A percentile compares a stretch with the other conserved stretches of the same genome.
phyloP scores from a whole-genome alignment of 139 green algal genomes.

The Coelastrella sp. region DNA sequence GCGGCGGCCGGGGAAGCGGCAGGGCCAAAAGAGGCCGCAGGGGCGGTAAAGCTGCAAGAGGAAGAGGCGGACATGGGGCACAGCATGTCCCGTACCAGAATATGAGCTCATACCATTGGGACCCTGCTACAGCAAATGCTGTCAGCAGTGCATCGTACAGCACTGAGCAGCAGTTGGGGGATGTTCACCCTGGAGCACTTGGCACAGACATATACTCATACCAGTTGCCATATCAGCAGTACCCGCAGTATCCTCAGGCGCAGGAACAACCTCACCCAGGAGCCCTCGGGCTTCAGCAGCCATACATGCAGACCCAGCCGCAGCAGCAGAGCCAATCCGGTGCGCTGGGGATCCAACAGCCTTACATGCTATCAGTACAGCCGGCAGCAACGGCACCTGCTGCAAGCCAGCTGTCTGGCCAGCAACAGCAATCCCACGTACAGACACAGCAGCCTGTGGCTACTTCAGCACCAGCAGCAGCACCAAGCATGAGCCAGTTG shows the following conservation, averaged over 20 bases:
- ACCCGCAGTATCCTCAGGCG: neutral
- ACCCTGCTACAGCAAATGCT: neutral
- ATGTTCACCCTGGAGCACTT: neutral
- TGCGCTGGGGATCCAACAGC: no score
- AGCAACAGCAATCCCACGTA: no score
- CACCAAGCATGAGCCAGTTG: neutral
- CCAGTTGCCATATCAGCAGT: neutral
- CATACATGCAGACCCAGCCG: neutral
- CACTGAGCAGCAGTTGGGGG: neutral
- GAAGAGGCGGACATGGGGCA: neutral
- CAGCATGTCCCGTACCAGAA: neutral
- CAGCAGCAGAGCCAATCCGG: no score
- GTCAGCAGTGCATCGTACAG: neutral
- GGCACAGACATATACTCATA: neutral
- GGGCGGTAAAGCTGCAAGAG: neutral
- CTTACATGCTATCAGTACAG: no score
- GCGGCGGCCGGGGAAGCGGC: neutral
- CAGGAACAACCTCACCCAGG: neutral
- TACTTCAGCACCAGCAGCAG: neutral
- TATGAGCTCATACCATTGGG: neutral
- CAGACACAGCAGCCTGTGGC: no score
- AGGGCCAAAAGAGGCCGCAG: neutral
- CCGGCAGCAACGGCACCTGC: no score
- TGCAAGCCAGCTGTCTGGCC: no score
- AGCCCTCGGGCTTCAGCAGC: neutral